Evolutionary conservation across 257 asterid species (phyloP).

Genomic region (Osmanthus fragrans): DNA sequence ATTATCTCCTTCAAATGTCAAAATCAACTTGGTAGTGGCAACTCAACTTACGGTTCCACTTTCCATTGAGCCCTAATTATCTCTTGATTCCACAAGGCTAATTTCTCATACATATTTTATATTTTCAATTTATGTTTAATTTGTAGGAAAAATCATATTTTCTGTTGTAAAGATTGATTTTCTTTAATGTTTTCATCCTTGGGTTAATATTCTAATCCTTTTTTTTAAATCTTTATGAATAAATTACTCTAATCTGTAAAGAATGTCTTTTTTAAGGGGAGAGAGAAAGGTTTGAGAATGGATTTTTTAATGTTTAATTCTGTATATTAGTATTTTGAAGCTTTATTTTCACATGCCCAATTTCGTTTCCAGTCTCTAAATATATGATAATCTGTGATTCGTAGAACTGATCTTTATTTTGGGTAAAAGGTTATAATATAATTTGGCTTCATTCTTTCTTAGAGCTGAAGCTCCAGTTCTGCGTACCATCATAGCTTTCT

Average conservation of each 20-base stretch:
- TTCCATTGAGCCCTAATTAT: no score
- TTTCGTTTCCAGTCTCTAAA: not conserved
- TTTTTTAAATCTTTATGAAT: no score
- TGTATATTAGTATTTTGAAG: not conserved
- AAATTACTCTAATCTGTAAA: no score
- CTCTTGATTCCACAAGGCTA: conserved; percentile 17
- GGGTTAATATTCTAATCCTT: no score
- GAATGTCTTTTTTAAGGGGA: no score
- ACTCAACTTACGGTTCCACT: conserved; percentile 42
- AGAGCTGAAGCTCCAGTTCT: not conserved
- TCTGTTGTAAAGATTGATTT: not conserved
- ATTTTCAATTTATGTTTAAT: conserved; percentile 6
- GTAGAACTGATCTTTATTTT: conserved; percentile 15
- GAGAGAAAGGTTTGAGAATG: not conserved
- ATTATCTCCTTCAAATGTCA: conserved; percentile 18
- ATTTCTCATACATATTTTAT: not conserved
- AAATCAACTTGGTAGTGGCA: not conserved
- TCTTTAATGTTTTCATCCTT: no score
- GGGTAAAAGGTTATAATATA: conserved; percentile 3
- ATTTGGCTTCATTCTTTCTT: not conserved
- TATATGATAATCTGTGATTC: not conserved
- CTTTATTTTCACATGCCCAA: conserved; percentile 7
- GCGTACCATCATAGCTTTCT: not conserved
- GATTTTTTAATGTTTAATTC: not conserved
- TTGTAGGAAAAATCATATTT: not conserved